These are phyloP conservation scores for Ensete glaucum DNA, from an alignment of 176 grass and related monocot genomes.

Conservation along the genomic window DNA sequence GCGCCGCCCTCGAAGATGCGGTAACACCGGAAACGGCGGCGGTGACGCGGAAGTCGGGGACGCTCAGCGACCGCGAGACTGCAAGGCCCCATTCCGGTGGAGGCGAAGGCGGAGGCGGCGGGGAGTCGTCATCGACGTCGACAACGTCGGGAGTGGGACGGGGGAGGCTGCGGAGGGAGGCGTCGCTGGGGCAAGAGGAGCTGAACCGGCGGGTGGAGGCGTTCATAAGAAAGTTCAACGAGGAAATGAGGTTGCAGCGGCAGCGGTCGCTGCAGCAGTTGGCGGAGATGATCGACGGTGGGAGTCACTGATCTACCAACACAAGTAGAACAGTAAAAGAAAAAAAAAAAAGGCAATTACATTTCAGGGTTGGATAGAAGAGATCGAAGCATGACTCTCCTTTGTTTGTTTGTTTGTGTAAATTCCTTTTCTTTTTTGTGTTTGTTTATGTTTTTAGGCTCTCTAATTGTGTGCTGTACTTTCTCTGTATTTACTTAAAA, in stretches of 20 bases:
- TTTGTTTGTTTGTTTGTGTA: too few species aligned
- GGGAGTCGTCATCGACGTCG: not conserved
- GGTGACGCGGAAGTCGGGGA: constrained; percentile 50
- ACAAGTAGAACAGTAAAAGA: not conserved
- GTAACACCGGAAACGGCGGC: constrained; percentile 22
- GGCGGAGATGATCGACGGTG: constrained; percentile 57
- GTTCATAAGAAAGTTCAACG: constrained; percentile 96
- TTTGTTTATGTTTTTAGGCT: too few species aligned
- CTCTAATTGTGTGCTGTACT: too few species aligned
- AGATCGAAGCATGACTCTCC: too few species aligned
- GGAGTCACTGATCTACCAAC: not conserved
- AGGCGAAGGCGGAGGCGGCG: not conserved
- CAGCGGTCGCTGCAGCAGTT: constrained; percentile 76
- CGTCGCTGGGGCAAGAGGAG: constrained; percentile 79
- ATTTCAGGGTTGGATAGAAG: too few species aligned
- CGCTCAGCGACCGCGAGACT: constrained; percentile 33
- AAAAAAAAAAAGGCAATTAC: not conserved
- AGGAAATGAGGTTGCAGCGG: constrained; percentile 90
- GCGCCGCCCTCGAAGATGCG: constrained; percentile 8
- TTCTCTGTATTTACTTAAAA: too few species aligned
- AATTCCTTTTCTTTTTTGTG: too few species aligned
- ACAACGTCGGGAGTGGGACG: not conserved
- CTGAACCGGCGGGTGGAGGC: constrained; percentile 77
- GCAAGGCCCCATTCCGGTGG: constrained; percentile 2
- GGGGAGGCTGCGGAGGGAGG: constrained; percentile 39